Evolutionary conservation across 257 asterid genomes (phyloP).

Genomic region (Penstemon newberryi): DNA sequence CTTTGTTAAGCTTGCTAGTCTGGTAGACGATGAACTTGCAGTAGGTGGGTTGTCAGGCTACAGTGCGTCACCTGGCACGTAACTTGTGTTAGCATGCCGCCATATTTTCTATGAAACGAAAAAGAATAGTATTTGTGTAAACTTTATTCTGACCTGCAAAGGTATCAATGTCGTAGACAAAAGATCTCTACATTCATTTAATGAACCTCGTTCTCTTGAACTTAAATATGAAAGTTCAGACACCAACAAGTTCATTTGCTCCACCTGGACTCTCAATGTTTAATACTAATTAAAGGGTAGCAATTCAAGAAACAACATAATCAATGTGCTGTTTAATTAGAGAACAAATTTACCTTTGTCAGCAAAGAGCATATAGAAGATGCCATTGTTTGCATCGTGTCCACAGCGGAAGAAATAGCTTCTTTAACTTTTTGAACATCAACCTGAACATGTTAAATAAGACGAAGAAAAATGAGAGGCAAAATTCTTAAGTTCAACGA

Average conservation of each 20-base stretch:
- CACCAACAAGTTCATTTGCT: constrained; percentile 48
- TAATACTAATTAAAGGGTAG: neutral
- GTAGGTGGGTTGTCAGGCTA: constrained; percentile 57
- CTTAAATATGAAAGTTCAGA: constrained; percentile 57
- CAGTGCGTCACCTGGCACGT: constrained; percentile 55
- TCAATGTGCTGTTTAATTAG: neutral
- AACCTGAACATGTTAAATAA: constrained; percentile 48
- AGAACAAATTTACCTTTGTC: constrained; percentile 47
- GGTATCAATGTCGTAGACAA: constrained; percentile 53
- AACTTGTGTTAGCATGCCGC: constrained; percentile 27
- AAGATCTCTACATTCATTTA: constrained; percentile 59
- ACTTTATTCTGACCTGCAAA: constrained; percentile 50
- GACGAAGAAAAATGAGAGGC: neutral
- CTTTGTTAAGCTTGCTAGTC: constrained; percentile 30
- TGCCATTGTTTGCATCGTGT: constrained; percentile 80
- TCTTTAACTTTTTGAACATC: constrained; percentile 59
- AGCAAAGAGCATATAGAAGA: constrained; percentile 62
- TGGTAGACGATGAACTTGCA: constrained; percentile 45
- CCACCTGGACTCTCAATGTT: constrained; percentile 50
- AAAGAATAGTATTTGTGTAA: neutral
- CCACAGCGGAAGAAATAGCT: constrained; percentile 74
- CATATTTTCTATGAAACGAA: neutral
- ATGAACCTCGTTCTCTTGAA: constrained; percentile 48
- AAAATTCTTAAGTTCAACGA: constrained; percentile 2
- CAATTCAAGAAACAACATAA: neutral